Base-by-base conservation (phyloP, 1,139 yeast genomes). In the Sugiyamaella japonica region DNA sequence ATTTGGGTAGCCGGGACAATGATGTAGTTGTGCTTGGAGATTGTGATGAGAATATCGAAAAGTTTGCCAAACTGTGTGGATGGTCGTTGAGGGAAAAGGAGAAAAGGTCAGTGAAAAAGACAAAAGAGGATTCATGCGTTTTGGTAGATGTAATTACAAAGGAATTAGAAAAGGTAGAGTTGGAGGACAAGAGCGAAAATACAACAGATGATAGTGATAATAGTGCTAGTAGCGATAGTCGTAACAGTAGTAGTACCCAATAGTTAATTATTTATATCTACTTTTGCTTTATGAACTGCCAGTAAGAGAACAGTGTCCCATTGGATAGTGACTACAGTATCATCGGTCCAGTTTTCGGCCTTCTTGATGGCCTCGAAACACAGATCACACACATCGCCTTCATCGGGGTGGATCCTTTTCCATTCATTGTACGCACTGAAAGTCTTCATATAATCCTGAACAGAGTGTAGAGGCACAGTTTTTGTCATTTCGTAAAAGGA, bases 401-500 rank as follows among this genome's bases (percentile, higher is more conserved):
- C 65, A 53, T 65, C 59, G 0, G 73, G 68, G 60, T 74, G 66
- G 29, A 61, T 68, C 50, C 71, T 70, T 66, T 76, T 76, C 90
- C 95, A 87, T 12, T 76, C 73, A 66, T 84, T 88, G 65, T 83
- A 83, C 6, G 88, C 83, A 64, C 93, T 85, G 81, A 85, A 84
- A 3, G 91, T 84, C 48, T 75, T 73, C 38, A 84, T 73, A 62
- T 86, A 84, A 7, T 71, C 71, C 17, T 72, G 68, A 61, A 79
- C 80, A 40, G 76, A 76, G 6, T 61, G 64, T 56, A 86, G 63
- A 1, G 79, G 73, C 55, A 79, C 71, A 2, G 66, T 66, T 58
- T 74, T 78, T 38, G 70, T 70, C 53, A 81, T 75, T 41, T 69
- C 71, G 52, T 77, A 72, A 7, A 76, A 66, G 13, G 78, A 73